These are phyloP conservation scores for Daldinia concentrica DNA, from an alignment of 495 filamentous ascomycete genomes.

Conservation along the genomic window DNA sequence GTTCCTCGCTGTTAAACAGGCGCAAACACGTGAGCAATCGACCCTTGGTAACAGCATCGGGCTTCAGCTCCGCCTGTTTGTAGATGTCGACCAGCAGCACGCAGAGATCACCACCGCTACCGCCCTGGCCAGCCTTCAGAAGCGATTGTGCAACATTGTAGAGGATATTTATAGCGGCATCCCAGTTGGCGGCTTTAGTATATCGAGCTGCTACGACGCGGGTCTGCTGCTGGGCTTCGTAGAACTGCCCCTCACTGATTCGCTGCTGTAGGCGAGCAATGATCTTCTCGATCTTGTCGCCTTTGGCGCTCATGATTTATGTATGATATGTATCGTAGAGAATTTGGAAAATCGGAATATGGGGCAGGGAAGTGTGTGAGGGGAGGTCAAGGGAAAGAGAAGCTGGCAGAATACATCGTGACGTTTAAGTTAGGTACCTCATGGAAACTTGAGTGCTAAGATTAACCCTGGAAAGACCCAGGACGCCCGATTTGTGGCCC, in stretches of 20 bases:
- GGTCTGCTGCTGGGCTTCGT: constrained; percentile 98
- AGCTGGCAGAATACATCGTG: constrained; percentile 18
- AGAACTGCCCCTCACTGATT: constrained; percentile 91
- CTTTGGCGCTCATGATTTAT: constrained; percentile 45
- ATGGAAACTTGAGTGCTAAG: constrained; percentile 11
- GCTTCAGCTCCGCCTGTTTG: constrained; percentile 79
- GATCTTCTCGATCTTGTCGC: constrained; percentile 61
- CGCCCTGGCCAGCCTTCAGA: constrained; percentile 86
- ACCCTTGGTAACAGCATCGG: constrained; percentile 71
- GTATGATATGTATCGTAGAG: neutral
- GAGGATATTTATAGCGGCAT: constrained; percentile 85
- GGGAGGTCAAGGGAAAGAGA: neutral
- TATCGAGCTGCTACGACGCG: constrained; percentile 93
- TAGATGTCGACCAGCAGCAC: constrained; percentile 87
- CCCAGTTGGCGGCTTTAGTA: constrained; percentile 82
- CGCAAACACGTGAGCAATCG: constrained; percentile 70
- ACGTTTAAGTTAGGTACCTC: constrained; percentile 1
- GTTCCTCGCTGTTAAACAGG: constrained; percentile 83
- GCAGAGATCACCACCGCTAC: constrained; percentile 90
- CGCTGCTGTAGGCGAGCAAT: constrained; percentile 66
- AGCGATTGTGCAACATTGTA: constrained; percentile 84
- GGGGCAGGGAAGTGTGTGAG: neutral
- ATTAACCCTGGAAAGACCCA: neutral
- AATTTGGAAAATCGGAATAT: neutral
- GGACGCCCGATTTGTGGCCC: constrained; percentile 13